Conservation (phyloP, 208 protist species). For the Porcisia deanei region DNA sequence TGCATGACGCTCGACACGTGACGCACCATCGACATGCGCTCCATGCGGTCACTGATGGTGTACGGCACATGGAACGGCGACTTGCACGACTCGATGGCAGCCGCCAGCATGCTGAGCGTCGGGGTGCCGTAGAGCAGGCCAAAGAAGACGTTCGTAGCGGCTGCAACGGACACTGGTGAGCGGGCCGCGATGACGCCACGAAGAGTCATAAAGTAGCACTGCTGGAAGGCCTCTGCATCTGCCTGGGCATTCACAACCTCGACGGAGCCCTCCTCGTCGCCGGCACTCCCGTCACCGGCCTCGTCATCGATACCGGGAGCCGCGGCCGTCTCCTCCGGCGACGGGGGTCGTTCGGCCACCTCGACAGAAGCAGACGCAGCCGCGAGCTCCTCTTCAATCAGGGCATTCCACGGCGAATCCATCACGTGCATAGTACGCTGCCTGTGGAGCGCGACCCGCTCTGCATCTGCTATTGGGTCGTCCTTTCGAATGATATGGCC, state of each 20-base stretch:
- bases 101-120: conserved; percentile 66
- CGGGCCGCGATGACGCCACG: conserved; percentile 69
- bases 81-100: conserved; percentile 62
- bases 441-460: conserved; percentile 35
- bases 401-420: conserved; percentile 42
- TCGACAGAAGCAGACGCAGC: neutral
- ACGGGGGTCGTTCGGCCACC: neutral
- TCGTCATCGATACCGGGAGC: neutral
- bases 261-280: conserved; percentile 18
- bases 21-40: conserved; percentile 26
- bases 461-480: conserved; percentile 37
- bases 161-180: conserved; percentile 56
- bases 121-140: conserved; percentile 71
- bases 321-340: neutral
- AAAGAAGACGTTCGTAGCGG: conserved; percentile 70
- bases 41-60: conserved; percentile 42
- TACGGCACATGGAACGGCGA: conserved; percentile 74
- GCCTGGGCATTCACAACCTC: conserved; percentile 3
- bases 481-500: conserved; percentile 59
- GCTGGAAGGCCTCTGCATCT: conserved; percentile 24
- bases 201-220: conserved; percentile 60
- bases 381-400: conserved; percentile 39
- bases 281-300: neutral
- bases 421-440: conserved; percentile 28
- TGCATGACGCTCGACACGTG: conserved; percentile 51